A percentile compares a stretch with the other conserved stretches of the same genome.
These are phyloP conservation scores for Musa balbisiana DNA, from an alignment of 202 grass and related monocot species.

Conservation along the genomic window DNA sequence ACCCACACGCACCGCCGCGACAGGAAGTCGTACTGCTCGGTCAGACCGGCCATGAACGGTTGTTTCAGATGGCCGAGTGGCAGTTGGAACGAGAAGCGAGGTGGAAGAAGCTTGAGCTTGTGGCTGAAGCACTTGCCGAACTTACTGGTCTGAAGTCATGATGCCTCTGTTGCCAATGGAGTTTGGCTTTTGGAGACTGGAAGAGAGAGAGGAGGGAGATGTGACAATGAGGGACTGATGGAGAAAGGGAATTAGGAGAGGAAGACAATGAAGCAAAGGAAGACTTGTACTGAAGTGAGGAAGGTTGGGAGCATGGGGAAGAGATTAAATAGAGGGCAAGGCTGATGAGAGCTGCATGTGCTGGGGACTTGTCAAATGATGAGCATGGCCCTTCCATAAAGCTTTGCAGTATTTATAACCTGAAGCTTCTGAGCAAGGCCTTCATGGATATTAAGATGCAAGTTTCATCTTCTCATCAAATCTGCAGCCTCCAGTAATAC, in stretches of 20 bases:
- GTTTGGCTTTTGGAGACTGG: neutral
- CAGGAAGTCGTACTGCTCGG: neutral
- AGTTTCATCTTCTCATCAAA: too few species aligned
- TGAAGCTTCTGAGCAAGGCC: neutral
- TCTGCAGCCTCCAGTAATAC: too few species aligned
- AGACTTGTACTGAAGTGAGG: too few species aligned
- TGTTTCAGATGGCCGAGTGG: neutral
- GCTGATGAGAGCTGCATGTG: neutral
- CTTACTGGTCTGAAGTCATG: too few species aligned
- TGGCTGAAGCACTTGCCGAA: too few species aligned
- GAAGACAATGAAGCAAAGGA: neutral
- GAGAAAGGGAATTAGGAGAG: neutral
- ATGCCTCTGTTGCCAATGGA: too few species aligned
- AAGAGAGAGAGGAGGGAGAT: neutral
- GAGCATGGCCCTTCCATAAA: neutral
- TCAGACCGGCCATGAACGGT: neutral
- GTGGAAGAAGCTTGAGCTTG: too few species aligned
- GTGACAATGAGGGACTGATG: neutral
- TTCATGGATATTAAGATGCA: neutral
- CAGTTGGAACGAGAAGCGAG: neutral
- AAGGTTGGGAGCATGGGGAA: neutral
- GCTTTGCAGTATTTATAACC: neutral
- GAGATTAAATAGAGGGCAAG: neutral
- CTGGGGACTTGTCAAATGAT: neutral
- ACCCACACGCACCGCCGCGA: slow-evolving; percentile 24